These are phyloP conservation scores for Solanum etuberosum DNA, from an alignment of 257 asterid species.

Conservation along the genomic window DNA sequence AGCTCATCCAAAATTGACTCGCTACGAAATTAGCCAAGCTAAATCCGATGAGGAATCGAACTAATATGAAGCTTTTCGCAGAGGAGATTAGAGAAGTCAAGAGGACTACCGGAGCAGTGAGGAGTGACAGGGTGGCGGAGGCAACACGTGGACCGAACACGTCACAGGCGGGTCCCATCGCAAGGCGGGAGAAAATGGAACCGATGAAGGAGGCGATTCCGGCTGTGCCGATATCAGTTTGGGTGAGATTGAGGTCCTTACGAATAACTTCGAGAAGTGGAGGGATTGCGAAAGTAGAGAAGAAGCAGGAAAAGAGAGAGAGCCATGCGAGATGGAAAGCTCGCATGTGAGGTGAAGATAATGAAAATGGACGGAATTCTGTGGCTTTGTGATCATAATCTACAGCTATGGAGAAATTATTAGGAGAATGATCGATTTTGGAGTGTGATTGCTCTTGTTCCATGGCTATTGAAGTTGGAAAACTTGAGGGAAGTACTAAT, in stretches of 20 bases:
- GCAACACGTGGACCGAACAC: conserved; percentile 42
- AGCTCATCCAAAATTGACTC: conserved; percentile 58
- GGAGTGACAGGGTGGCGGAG: conserved; percentile 36
- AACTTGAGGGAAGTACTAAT: background rate
- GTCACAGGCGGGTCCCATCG: conserved; percentile 47
- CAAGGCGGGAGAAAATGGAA: conserved; percentile 30
- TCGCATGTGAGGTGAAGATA: conserved; percentile 44
- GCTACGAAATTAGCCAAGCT: conserved; percentile 48
- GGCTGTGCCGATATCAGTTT: conserved; percentile 26
- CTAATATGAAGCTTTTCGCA: conserved; percentile 14
- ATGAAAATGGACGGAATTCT: conserved; percentile 26
- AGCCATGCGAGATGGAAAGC: conserved; percentile 57
- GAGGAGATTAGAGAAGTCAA: conserved; percentile 21
- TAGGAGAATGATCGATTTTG: background rate
- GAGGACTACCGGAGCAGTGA: conserved; percentile 34
- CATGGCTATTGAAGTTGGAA: conserved; percentile 4
- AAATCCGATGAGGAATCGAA: conserved; percentile 42
- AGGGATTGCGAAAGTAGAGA: conserved; percentile 55
- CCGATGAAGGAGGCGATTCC: conserved; percentile 35
- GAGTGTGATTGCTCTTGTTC: background rate
- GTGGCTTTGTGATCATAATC: conserved; percentile 38
- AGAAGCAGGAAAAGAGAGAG: conserved; percentile 43
- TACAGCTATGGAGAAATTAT: conserved; percentile 6
- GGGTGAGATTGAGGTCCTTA: conserved; percentile 32
- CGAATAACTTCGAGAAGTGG: conserved; percentile 45